phyloP scores from a whole-genome alignment of 352 stramenopile genomes.

The Phytophthora ramorum region DNA sequence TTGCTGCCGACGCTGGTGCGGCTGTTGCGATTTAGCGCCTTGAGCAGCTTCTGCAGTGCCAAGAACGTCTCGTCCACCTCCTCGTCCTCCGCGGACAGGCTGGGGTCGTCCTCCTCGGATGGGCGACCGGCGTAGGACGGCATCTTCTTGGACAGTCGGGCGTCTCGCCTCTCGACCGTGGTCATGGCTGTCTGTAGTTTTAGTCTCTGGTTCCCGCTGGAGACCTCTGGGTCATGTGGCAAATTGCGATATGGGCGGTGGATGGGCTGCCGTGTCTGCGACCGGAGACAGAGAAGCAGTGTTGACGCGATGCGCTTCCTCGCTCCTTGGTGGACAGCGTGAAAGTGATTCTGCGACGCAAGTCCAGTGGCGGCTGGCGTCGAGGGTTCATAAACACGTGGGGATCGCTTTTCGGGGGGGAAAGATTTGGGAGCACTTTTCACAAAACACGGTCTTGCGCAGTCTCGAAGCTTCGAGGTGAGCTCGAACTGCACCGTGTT shows the following conservation, averaged over 20 bases:
- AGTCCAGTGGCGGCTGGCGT: slow-evolving; percentile 5
- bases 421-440: not conserved
- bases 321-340: slow-evolving; percentile 22
- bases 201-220: not conserved
- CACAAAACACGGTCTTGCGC: not conserved
- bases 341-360: slow-evolving; percentile 34
- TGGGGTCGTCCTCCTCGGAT: slow-evolving; percentile 53
- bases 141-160: slow-evolving; percentile 58
- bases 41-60: slow-evolving; percentile 77
- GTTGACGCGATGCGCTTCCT: slow-evolving; percentile 3
- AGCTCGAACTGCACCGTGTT: too few relatives aligned
- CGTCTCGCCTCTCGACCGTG: slow-evolving; percentile 21
- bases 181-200: slow-evolving; percentile 20
- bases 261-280: slow-evolving; percentile 6
- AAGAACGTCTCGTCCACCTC: slow-evolving; percentile 85
- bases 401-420: slow-evolving; percentile 21
- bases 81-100: slow-evolving; percentile 64
- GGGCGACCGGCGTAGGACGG: slow-evolving; percentile 45
- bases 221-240: slow-evolving; percentile 25
- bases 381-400: slow-evolving; percentile 19
- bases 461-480: too few relatives aligned
- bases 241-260: slow-evolving; percentile 12
- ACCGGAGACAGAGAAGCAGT: not conserved
- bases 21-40: slow-evolving; percentile 60
- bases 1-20: slow-evolving; percentile 29